phyloP scores from a whole-genome alignment of 2,329 filamentous ascomycete species.

The Knoxdaviesia capensis region DNA sequence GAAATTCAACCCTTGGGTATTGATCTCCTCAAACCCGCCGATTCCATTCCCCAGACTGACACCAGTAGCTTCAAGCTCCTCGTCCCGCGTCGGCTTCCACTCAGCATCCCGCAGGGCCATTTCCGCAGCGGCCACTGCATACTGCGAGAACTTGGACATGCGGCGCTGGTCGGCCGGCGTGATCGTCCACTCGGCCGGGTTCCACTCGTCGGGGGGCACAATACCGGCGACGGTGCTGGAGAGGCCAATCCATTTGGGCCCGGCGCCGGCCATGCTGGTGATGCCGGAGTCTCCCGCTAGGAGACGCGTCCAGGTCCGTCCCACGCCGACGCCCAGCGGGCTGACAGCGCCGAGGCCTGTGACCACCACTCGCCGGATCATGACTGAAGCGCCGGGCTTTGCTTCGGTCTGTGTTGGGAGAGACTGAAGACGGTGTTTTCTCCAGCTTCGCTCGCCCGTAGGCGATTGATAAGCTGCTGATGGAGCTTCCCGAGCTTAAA shows the following conservation, averaged over 20 bases:
- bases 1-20: constrained; percentile 61
- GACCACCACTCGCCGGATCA: constrained; percentile 57
- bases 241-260: constrained; percentile 46
- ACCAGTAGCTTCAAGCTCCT: constrained; percentile 58
- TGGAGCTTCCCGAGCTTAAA: too few species aligned
- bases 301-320: constrained; percentile 62
- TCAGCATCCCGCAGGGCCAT: constrained; percentile 72
- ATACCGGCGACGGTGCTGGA: constrained; percentile 73
- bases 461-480: too few species aligned
- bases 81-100: constrained; percentile 42
- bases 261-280: constrained; percentile 44
- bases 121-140: constrained; percentile 66
- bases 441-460: too few species aligned
- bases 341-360: constrained; percentile 69
- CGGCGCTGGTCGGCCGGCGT: constrained; percentile 39
- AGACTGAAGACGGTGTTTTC: neutral
- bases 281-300: constrained; percentile 66
- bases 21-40: constrained; percentile 81
- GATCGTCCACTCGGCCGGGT: constrained; percentile 29
- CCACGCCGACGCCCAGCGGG: constrained; percentile 63
- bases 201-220: constrained; percentile 41
- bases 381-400: too few species aligned
- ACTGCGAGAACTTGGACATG: constrained; percentile 85
- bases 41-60: constrained; percentile 92
- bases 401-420: neutral